Evolutionary conservation across 2,329 filamentous ascomycete species (phyloP), one percentile per base, ranked within the genome.

Genomic region (Helotiales sp.): DNA sequence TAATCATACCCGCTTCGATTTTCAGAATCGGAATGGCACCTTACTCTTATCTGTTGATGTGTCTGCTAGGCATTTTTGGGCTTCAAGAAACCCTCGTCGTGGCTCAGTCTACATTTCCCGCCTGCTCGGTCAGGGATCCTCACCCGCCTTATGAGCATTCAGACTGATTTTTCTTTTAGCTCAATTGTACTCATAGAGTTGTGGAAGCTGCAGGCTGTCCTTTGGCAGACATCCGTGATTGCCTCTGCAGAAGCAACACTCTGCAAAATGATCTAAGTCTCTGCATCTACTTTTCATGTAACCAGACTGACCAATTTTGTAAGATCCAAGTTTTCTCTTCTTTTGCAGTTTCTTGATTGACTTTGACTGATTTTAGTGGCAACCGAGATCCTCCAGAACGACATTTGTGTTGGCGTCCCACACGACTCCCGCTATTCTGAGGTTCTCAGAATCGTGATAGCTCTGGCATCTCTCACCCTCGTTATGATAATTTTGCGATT

Each of bases 381-480:
- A 15, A 44, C 51, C 12, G n/a, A 15, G 5, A 53, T 53, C 36
- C n/a, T 6, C 13, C 52, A 48, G n/a, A 9, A 34, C 10, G 12
- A 34, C 22, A 55, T 60, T 19, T 60, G 58, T 22, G 24, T 34
- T 12, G 58, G 55, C 8, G 50, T 54, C 15, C 44, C 58, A 36
- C 42, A 54, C 27, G n/a, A 40, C 17, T 58, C 42, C 22, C 24
- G 55, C 13, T 31, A 27, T 17, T 36, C 19, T 3, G 50, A 60
- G 34, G 38, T 58, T 17, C 9, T 34, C 15, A 9, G 31, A 58
- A 46, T 50, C 15, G 34, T 51, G 31, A 58, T 60, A 31, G 58
- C 58, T n/a, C 54, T 60, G 5, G 34, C 58, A 8, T 30, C 42
- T 6, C 15, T 60, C 40, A 51, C 56, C 17, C 33, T 33, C 33